A percentile compares a stretch with the other conserved stretches of the same genome.
phyloP scores from a whole-genome alignment of 2,329 filamentous ascomycete species.

The Epicoccum sorghinum region DNA sequence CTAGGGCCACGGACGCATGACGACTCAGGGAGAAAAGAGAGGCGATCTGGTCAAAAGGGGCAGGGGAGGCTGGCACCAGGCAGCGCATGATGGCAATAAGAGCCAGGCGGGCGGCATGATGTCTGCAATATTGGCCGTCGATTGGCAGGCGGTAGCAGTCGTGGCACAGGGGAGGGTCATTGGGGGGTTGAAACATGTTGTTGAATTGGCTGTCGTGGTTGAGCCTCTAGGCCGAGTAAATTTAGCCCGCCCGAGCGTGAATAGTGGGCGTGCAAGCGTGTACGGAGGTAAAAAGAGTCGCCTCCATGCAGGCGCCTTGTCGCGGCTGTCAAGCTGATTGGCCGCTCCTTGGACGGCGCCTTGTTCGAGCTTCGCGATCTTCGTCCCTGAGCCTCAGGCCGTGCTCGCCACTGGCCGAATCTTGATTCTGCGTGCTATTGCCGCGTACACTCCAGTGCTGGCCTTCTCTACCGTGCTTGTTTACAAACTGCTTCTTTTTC shows the following conservation, averaged over 20 bases:
- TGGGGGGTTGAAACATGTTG: slow-evolving; percentile 28
- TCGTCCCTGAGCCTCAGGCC: slow-evolving; percentile 19
- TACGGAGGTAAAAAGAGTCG: slow-evolving; percentile 12
- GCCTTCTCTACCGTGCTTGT: too few relatives aligned
- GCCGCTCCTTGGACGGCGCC: slow-evolving; percentile 16
- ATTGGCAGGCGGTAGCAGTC: slow-evolving; percentile 6
- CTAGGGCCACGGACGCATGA: slow-evolving; percentile 10
- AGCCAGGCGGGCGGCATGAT: slow-evolving; percentile 2
- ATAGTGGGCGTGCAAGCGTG: slow-evolving; percentile 30
- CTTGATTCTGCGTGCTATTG: slow-evolving; percentile 6
- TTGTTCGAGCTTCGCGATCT: slow-evolving; percentile 26
- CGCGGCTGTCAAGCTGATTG: slow-evolving; percentile 20
- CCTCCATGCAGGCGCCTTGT: slow-evolving; percentile 31
- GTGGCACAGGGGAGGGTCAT: slow-evolving; percentile 12
- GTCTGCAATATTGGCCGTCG: slow-evolving; percentile 1
- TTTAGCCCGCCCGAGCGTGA: slow-evolving; percentile 28
- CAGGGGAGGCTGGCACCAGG: slow-evolving; percentile 9
- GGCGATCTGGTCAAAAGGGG: slow-evolving; percentile 8
- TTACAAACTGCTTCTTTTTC: neutral
- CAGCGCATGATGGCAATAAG: slow-evolving; percentile 11
- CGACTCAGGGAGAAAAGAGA: slow-evolving; percentile 14
- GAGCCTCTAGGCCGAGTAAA: slow-evolving; percentile 26
- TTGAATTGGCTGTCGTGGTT: slow-evolving; percentile 15
- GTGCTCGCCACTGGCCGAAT: slow-evolving; percentile 15
- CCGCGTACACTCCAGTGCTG: neutral